Conservation (phyloP, 176 grass and related monocot species). For the Avena eriantha region DNA sequence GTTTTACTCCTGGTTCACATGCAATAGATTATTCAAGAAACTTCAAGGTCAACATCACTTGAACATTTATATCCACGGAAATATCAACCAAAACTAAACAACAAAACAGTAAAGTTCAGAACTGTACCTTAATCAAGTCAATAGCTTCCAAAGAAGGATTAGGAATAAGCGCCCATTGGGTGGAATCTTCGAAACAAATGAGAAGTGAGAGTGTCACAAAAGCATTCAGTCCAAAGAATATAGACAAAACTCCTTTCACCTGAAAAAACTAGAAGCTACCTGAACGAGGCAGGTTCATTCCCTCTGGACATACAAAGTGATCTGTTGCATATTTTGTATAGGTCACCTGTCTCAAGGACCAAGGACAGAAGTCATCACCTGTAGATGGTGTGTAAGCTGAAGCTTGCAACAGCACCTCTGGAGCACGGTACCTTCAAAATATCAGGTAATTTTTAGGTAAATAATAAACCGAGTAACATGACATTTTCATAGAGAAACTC, state of each 20-base stretch:
- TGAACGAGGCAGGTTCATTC: conserved; percentile 72
- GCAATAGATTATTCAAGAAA: too few relatives aligned
- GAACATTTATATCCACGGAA: too few relatives aligned
- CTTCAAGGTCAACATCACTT: too few relatives aligned
- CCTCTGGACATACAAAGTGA: conserved; percentile 70
- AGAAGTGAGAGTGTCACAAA: conserved; percentile 24
- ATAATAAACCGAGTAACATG: conserved; percentile 20
- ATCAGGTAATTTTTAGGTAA: not conserved
- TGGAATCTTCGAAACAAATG: conserved; percentile 55
- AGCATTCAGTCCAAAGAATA: conserved; percentile 7
- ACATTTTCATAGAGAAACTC: conserved; percentile 28
- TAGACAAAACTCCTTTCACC: conserved; percentile 55
- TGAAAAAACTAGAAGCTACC: conserved; percentile 68
- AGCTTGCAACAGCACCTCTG: conserved; percentile 77
- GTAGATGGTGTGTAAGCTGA: conserved; percentile 77
- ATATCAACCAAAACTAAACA: too few relatives aligned
- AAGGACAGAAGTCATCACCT: conserved; percentile 51
- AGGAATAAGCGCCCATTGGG: conserved; percentile 70
- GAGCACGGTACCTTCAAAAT: conserved; percentile 82
- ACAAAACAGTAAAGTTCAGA: not conserved
- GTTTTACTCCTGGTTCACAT: too few relatives aligned
- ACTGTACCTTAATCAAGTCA: conserved; percentile 80
- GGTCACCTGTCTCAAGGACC: conserved; percentile 64
- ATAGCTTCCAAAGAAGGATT: conserved; percentile 86
- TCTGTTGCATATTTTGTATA: conserved; percentile 94